These are phyloP conservation scores for Ganoderma boninense DNA, from an alignment of 1,284 basidiomycete genomes.

Conservation along the genomic window DNA sequence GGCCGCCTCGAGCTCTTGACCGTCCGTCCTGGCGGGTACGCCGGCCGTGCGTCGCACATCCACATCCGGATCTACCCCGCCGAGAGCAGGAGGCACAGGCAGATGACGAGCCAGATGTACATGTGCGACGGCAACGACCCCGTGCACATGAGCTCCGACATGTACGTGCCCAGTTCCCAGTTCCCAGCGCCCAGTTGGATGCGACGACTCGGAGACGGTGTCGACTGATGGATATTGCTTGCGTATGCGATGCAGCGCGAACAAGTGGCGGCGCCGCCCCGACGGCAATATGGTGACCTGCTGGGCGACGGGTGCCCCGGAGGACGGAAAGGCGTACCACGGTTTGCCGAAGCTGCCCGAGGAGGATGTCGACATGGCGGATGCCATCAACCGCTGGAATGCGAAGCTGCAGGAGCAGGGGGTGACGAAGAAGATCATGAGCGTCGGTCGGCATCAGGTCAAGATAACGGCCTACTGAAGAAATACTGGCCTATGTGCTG, in stretches of 20 bases:
- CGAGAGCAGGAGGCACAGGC: slow-evolving; percentile 19
- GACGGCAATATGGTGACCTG: slow-evolving; percentile 31
- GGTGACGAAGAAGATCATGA: slow-evolving; percentile 27
- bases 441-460: slow-evolving; percentile 23
- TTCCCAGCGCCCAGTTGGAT: no score
- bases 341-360: slow-evolving; percentile 33
- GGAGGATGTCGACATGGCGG: slow-evolving; percentile 24
- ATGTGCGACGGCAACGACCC: slow-evolving; percentile 37
- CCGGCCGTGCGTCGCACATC: slow-evolving; percentile 36
- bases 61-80: slow-evolving; percentile 33
- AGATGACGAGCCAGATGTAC: slow-evolving; percentile 41
- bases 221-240: background rate
- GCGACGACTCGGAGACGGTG: background rate
- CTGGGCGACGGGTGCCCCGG: slow-evolving; percentile 31
- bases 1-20: slow-evolving; percentile 40
- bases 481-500: background rate
- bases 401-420: slow-evolving; percentile 32
- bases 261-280: slow-evolving; percentile 30
- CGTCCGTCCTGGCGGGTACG: slow-evolving; percentile 38
- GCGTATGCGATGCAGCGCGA: slow-evolving; percentile 27
- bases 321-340: slow-evolving; percentile 24
- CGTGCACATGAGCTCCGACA: slow-evolving; percentile 28
- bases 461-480: slow-evolving; percentile 19
- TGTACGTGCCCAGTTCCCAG: slow-evolving; percentile 37
- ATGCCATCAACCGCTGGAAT: slow-evolving; percentile 38